phyloP scores from a whole-genome alignment of 2,329 filamentous ascomycete species.

The Pseudogymnoascus sp. region DNA sequence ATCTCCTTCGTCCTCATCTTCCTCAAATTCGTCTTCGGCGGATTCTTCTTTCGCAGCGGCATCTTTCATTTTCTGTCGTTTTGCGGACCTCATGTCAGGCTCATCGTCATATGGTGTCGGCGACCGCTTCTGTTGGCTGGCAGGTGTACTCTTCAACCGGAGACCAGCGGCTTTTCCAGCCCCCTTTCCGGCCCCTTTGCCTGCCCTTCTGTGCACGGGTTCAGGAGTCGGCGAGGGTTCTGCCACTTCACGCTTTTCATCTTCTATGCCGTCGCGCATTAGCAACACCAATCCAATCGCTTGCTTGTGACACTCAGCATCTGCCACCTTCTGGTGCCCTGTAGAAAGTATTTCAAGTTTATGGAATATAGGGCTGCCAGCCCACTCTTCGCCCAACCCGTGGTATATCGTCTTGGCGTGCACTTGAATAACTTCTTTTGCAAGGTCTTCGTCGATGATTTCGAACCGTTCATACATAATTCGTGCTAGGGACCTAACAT shows the following conservation, averaged over 20 bases:
- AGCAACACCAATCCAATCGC: not conserved
- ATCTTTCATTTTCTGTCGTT: slow-evolving; percentile 3
- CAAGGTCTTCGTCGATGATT: slow-evolving; percentile 7
- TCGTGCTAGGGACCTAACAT: slow-evolving; percentile 4
- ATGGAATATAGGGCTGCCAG: slow-evolving; percentile 8
- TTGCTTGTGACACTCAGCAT: not conserved
- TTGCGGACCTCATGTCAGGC: not conserved
- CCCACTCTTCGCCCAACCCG: slow-evolving; percentile 11
- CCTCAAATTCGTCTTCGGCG: not conserved
- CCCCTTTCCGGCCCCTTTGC: not conserved
- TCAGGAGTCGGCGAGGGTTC: not conserved
- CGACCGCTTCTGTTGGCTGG: not conserved
- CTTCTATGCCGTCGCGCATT: not conserved
- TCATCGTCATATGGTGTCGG: slow-evolving; percentile 8
- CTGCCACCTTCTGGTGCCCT: not conserved
- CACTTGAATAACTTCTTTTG: slow-evolving; percentile 10
- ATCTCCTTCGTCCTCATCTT: not conserved
- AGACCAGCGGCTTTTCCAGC: not conserved
- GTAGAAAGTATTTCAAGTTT: slow-evolving; percentile 2
- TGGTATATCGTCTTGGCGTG: slow-evolving; percentile 11
- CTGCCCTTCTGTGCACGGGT: not conserved
- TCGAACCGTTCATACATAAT: slow-evolving; percentile 12
- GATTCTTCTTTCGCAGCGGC: not conserved
- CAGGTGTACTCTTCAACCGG: not conserved
- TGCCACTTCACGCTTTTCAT: not conserved